Conservation (phyloP, 2,329 filamentous ascomycete species). For the Cladosporium sp. region DNA sequence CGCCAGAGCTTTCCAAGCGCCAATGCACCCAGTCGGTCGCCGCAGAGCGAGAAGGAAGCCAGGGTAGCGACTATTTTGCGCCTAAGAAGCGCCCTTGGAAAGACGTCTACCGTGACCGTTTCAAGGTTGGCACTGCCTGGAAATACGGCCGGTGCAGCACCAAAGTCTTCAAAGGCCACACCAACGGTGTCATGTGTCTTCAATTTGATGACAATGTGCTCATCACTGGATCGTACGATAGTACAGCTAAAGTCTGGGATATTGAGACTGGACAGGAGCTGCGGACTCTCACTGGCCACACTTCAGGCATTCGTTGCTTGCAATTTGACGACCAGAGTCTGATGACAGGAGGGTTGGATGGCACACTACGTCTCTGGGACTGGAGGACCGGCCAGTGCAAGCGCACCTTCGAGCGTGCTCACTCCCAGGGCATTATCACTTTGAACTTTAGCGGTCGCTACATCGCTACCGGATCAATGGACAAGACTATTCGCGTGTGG, state of each 20-base stretch:
- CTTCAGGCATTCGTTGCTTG: slow-evolving; percentile 76
- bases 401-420: slow-evolving; percentile 67
- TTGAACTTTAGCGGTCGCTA: slow-evolving; percentile 83
- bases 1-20: slow-evolving; percentile 25
- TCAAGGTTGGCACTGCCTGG: slow-evolving; percentile 96
- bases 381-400: slow-evolving; percentile 88
- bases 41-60: slow-evolving; percentile 9
- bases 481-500: slow-evolving; percentile 87
- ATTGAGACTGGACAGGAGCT: slow-evolving; percentile 82
- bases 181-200: slow-evolving; percentile 77
- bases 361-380: slow-evolving; percentile 91
- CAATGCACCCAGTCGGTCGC: slow-evolving; percentile 21
- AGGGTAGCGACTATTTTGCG: slow-evolving; percentile 41
- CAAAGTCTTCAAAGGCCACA: slow-evolving; percentile 79
- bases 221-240: slow-evolving; percentile 91
- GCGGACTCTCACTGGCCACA: slow-evolving; percentile 79
- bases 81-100: slow-evolving; percentile 74
- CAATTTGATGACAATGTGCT: slow-evolving; percentile 86
- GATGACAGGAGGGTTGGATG: slow-evolving; percentile 84
- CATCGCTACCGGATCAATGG: slow-evolving; percentile 83
- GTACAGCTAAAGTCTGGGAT: slow-evolving; percentile 95
- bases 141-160: slow-evolving; percentile 87
- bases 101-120: slow-evolving; percentile 91
- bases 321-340: slow-evolving; percentile 92
- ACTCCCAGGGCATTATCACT: slow-evolving; percentile 77